phyloP scores from a whole-genome alignment of 2,329 filamentous ascomycete genomes.

The Ophiostoma perfectum region DNA sequence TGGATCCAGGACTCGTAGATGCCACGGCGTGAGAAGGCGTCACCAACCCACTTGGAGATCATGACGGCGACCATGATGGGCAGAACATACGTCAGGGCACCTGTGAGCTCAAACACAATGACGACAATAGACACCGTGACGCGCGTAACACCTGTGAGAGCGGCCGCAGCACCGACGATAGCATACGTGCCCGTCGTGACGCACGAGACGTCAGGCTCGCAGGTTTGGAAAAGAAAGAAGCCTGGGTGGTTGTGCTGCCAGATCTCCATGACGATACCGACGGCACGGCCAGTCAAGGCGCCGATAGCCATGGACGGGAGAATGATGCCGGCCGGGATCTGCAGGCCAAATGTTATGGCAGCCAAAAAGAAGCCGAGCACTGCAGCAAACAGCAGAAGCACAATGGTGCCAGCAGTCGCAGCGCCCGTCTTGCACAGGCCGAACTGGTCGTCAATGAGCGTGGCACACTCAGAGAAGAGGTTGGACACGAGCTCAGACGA shows the following conservation, averaged over 20 bases:
- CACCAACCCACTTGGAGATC: slow-evolving; percentile 96
- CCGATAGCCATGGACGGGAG: slow-evolving; percentile 95
- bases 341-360: slow-evolving; percentile 83
- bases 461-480: slow-evolving; percentile 85
- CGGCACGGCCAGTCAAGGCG: slow-evolving; percentile 78
- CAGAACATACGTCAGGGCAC: slow-evolving; percentile 89
- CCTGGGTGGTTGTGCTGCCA: slow-evolving; percentile 69
- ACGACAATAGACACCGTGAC: slow-evolving; percentile 98
- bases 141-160: slow-evolving; percentile 86
- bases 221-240: slow-evolving; percentile 73
- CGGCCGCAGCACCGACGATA: slow-evolving; percentile 89
- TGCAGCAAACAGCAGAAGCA: slow-evolving; percentile 76
- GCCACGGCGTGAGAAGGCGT: slow-evolving; percentile 84
- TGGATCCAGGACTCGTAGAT: slow-evolving; percentile 99
- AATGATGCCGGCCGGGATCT: slow-evolving; percentile 92
- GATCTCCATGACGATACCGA: slow-evolving; percentile 79
- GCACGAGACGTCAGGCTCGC: slow-evolving; percentile 79
- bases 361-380: slow-evolving; percentile 80
- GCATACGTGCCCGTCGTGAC: slow-evolving; percentile 94
- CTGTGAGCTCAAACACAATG: slow-evolving; percentile 98
- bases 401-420: slow-evolving; percentile 74
- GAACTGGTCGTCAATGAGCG: slow-evolving; percentile 76
- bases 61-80: slow-evolving; percentile 99
- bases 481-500: slow-evolving; percentile 85
- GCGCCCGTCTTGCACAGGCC: slow-evolving; percentile 85